Evolutionary conservation across 257 asterid species (phyloP), one percentile per base, ranked within the genome.

Genomic region (Forsythia suspensa): DNA sequence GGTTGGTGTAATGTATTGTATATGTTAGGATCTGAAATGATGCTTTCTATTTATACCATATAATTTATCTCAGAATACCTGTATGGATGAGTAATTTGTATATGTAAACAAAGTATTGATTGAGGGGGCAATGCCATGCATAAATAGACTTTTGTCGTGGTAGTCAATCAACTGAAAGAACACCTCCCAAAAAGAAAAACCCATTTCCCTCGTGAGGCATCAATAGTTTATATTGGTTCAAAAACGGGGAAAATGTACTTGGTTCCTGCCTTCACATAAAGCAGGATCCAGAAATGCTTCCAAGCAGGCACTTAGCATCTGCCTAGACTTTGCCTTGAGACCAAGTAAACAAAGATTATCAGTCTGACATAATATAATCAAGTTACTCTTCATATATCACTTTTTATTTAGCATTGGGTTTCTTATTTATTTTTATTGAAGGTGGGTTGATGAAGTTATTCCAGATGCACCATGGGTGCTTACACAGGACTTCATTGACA

Each of bases 391-490:
- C 8, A 0, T 44, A 11, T 61, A 61, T 9, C 5, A 9, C 34
- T n/a, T 59, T 21, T 8, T 8, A 61, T 24, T 61, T 5, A 61
- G 68, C 68, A 21, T 29, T 59, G 38, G 79, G 21, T 71, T 66
- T 42, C 43, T 5, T 74, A 46, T 67, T 48, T 79, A 42, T 70
- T 68, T 44, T 39, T 79, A 59, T 9, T 82, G 76, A 79, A 92
- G 97, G 86, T 92, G 96, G 96, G 96, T 92, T 86, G 97, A 92
- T 81, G 97, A 92, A 82, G 97, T 92, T 82, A 87, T 92, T 83
- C 96, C 94, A 24, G 96, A 89, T 88, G 96, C 97, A 11, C 97
- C 95, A 24, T 92, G 96, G 97, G 96, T 92, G 78, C 82, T 89
- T 74, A 83, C 87, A 41, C 93, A 89, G 59, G 97, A 92, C 71